Percentiles rank a stretch among this genome's conserved stretches.
phyloP scores from a whole-genome alignment of 1,139 yeast species.

The Kodamaea sp. region DNA sequence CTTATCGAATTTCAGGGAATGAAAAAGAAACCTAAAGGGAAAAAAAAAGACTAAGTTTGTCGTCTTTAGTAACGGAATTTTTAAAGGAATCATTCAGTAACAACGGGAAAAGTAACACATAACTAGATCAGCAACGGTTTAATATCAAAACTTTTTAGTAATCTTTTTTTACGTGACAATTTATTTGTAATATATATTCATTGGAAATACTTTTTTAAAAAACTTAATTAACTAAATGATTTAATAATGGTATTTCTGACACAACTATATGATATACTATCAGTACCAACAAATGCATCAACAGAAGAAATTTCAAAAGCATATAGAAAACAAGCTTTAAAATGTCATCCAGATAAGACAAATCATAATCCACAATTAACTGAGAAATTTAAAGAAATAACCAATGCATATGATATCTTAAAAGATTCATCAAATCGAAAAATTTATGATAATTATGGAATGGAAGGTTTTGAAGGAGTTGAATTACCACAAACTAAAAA shows the following conservation, averaged over 20 bases:
- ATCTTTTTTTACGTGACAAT: too few relatives aligned
- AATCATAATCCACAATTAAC: constrained; percentile 43
- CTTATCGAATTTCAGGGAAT: constrained; percentile 9
- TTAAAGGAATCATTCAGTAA: too few relatives aligned
- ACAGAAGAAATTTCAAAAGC: constrained; percentile 40
- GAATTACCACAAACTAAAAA: constrained; percentile 6
- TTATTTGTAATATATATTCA: constrained; percentile 1
- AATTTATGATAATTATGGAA: constrained; percentile 39
- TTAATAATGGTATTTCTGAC: constrained; percentile 30
- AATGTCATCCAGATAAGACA: constrained; percentile 47
- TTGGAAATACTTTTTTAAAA: background rate
- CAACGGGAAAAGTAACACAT: too few relatives aligned
- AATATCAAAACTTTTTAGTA: too few relatives aligned
- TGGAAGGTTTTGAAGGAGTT: constrained; percentile 37
- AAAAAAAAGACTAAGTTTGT: background rate
- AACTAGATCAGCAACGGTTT: too few relatives aligned
- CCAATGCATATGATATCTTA: constrained; percentile 42
- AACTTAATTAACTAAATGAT: background rate
- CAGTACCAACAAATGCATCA: constrained; percentile 33
- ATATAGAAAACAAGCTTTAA: constrained; percentile 39
- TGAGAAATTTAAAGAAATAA: constrained; percentile 42
- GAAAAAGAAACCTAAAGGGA: background rate
- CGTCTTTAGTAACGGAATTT: too few relatives aligned
- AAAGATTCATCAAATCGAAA: constrained; percentile 29
- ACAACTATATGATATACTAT: constrained; percentile 35